Conservation (phyloP, 108 stramenopile genomes). For the Poteriospumella lacustris region DNA sequence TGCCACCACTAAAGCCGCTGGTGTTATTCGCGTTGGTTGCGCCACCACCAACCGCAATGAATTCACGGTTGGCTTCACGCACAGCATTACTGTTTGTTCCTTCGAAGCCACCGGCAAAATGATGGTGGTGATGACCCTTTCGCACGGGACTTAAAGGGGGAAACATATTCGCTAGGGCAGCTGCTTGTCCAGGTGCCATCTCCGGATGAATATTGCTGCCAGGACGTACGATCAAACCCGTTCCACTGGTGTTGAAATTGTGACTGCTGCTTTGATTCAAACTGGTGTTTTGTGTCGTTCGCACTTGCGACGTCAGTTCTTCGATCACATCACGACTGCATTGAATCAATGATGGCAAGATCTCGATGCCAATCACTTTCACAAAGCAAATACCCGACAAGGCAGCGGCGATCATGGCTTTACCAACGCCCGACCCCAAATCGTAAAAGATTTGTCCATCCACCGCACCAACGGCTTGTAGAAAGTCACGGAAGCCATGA, state of each 20-base stretch:
- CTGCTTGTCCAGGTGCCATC: too few relatives aligned
- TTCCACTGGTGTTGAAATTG: not conserved
- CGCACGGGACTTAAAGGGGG: too few relatives aligned
- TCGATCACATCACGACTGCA: not conserved
- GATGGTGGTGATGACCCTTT: too few relatives aligned
- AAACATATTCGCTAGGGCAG: too few relatives aligned
- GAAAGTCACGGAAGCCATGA: not conserved
- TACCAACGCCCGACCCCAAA: not conserved
- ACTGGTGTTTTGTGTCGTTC: not conserved
- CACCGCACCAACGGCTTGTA: not conserved
- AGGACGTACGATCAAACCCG: not conserved
- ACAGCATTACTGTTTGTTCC: not conserved
- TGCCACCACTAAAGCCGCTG: not conserved
- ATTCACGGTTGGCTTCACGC: not conserved
- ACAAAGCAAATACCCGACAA: not conserved
- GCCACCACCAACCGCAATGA: not conserved
- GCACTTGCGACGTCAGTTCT: not conserved
- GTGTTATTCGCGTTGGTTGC: not conserved
- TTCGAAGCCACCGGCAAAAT: not conserved
- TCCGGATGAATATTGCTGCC: not conserved
- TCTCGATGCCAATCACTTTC: not conserved
- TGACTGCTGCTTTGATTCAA: not conserved
- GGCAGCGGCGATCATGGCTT: not conserved
- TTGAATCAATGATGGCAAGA: not conserved
- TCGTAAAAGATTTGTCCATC: conserved; percentile 16